Base-by-base conservation (phyloP, 805 yeast species). In the Monosporozyma yasuniensis region DNA sequence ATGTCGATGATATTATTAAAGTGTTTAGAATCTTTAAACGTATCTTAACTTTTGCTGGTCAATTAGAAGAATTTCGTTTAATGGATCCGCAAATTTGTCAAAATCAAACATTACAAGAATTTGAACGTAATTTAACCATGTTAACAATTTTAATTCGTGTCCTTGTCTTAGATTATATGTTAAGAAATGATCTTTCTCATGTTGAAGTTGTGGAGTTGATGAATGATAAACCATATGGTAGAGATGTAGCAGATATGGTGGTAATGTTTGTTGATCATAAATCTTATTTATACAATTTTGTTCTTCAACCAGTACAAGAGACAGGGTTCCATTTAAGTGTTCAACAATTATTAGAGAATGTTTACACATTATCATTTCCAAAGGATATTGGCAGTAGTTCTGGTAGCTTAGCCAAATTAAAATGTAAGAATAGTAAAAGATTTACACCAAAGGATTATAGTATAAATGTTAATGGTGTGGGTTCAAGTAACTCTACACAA, bases 191-290 rank as follows among this genome's bases (percentile, higher is more conserved):
- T 14, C 14, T 80, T 50, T 84, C 89, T 1, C 28, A 12, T 4
- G 71, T 78, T 2, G 73, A 70, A 14, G 90, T 85, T 62, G 70
- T 87, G 43, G 66, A 72, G 21, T 19, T 51, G 80, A 83, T 55
- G 77, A 83, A 56, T 77, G 83, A 61, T 72, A 73, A 47, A 82
- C 79, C 60, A 72, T 7, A 38, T 21, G 42, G 42, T 38, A 12
- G 12, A 3, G 27, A 38, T 21, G 18, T 21, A 11, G 28, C 25
- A 19, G 23, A 30, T 11, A 19, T 44, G 39, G 38, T 32, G 70
- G 77, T 2, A 72, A 69, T n/a, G 90, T 84, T 62, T 71, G 42
- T 63, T 21, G 57, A 61, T 47, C 58, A 61, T 9, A 58, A 62
- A 23, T 61, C 66, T 1, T 51, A 48, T 10, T 23, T 55, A 10